Percentiles rank a stretch among this genome's conserved stretches.
Evolutionary conservation across 805 yeast species (phyloP).

Genomic region (Kuraishia ogatae): DNA sequence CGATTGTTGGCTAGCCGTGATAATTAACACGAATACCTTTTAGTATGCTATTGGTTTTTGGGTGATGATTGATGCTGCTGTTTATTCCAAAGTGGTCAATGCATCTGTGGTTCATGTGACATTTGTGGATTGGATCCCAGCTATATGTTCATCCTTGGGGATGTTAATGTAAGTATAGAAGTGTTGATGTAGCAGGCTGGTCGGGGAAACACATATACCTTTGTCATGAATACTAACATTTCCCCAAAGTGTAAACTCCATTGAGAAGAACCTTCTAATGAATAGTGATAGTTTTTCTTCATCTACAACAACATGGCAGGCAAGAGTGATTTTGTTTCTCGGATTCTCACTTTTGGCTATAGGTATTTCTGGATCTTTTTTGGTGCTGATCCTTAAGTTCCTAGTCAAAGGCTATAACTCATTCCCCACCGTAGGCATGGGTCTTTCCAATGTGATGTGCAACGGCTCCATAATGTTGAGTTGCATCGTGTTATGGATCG

Average conservation of each 20-base stretch:
- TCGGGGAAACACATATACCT: background rate
- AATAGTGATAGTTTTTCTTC: constrained; percentile 25
- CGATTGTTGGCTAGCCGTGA: background rate
- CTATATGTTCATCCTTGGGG: constrained; percentile 80
- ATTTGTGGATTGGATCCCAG: constrained; percentile 94
- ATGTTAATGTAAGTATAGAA: constrained; percentile 47
- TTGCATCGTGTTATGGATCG: constrained; percentile 84
- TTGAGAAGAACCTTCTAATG: constrained; percentile 58
- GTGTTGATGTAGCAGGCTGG: constrained; percentile 4
- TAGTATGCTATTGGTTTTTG: constrained; percentile 81
- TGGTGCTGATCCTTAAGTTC: constrained; percentile 80
- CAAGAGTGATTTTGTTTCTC: constrained; percentile 78
- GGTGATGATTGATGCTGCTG: constrained; percentile 81
- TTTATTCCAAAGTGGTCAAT: constrained; percentile 77
- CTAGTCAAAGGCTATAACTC: constrained; percentile 61
- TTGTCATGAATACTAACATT: constrained; percentile 2
- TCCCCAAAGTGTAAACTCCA: constrained; percentile 41
- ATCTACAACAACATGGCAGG: constrained; percentile 77
- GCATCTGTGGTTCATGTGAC: constrained; percentile 83
- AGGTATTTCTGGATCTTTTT: constrained; percentile 87
- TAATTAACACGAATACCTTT: background rate
- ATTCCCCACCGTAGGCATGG: constrained; percentile 92
- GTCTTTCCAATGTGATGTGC: constrained; percentile 76
- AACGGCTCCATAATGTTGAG: constrained; percentile 79
- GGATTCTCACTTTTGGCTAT: constrained; percentile 93